Conservation (phyloP, 2,329 filamentous ascomycete species). For the Atkinsonella texensis region DNA sequence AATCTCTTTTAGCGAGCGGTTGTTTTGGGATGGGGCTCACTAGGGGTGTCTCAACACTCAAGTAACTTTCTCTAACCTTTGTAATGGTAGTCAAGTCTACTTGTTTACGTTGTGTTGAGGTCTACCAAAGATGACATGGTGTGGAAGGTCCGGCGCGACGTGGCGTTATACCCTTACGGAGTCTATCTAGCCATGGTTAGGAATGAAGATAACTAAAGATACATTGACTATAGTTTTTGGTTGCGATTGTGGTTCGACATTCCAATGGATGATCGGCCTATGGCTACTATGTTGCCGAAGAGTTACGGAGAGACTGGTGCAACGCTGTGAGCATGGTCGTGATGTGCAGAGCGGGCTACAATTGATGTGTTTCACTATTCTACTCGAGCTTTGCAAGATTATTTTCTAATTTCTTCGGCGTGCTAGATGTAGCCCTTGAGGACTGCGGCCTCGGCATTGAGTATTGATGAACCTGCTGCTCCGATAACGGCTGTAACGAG, state of each 20-base stretch:
- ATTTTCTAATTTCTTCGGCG: not conserved
- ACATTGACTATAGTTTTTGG: not conserved
- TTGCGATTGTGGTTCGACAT: not conserved
- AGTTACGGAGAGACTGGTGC: too few species aligned
- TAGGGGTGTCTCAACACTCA: not conserved
- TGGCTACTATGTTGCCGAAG: too few species aligned
- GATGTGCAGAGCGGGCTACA: not conserved
- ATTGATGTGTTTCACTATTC: not conserved
- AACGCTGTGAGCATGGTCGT: not conserved
- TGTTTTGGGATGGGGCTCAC: not conserved
- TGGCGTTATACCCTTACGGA: not conserved
- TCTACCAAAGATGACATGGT: too few species aligned
- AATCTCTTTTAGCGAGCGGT: conserved; percentile 1
- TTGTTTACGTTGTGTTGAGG: too few species aligned
- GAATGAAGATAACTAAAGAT: not conserved
- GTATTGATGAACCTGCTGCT: conserved; percentile 87
- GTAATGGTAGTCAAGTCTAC: not conserved
- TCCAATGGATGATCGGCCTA: too few species aligned
- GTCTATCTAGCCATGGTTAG: not conserved
- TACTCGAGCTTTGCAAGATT: not conserved
- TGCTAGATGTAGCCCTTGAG: conserved; percentile 73
- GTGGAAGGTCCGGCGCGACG: not conserved
- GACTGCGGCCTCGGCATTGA: conserved; percentile 87
- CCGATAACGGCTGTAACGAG: conserved; percentile 62
- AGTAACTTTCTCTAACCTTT: not conserved